Base-by-base conservation (phyloP, 2,329 filamentous ascomycete genomes). In the Pochonia chlamydosporia region DNA sequence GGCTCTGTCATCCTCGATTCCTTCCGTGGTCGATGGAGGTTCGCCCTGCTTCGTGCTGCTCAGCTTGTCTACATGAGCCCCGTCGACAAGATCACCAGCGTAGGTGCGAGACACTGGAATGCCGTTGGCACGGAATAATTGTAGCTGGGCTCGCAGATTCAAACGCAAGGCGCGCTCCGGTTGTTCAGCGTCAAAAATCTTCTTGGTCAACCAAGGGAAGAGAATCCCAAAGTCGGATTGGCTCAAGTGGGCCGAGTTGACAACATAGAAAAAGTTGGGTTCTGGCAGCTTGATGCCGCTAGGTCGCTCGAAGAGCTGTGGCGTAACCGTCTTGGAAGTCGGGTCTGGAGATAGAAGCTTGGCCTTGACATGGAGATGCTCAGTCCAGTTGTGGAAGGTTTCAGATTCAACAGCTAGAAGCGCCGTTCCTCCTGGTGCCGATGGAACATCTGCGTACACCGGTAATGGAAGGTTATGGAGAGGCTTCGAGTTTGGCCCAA, bases 151-250 rank as follows among this genome's bases (percentile, higher is more conserved):
- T 2, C 81, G 69, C 4, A 79, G 65, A 52, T 85, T 85, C 2
- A 84, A 66, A 18, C 78, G 71, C 43, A 85, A 61, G 0, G 77
- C 74, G 11, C 79, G 71, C 58, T 82, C 79, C 0, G 81, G 81
- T 44, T 79, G 70, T 40, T 77, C 73, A 0, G 76, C 75, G 2
- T 72, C 72, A 54, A 82, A 79, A 8, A 83, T 72, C 54, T 72
- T 74, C 56, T 73, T 76, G 8, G 78, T 81, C 40, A 84, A 57
- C 76, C 83, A 86, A 0, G 88, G 88, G 59, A 95, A 95, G 20
- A 95, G 67, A 21, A 93, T 69, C 30, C 87, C 89, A 56, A 93
- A 95, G 59, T 95, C 89, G 18, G 82, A 87, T 65, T 95, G 89
- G 49, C 79, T 88, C 23, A 95, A 75, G 61, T 95, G 89, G 0